A percentile compares a stretch with the other conserved stretches of the same genome.
Conservation (phyloP, 2,329 filamentous ascomycete species). For the Drechslera avenae region DNA sequence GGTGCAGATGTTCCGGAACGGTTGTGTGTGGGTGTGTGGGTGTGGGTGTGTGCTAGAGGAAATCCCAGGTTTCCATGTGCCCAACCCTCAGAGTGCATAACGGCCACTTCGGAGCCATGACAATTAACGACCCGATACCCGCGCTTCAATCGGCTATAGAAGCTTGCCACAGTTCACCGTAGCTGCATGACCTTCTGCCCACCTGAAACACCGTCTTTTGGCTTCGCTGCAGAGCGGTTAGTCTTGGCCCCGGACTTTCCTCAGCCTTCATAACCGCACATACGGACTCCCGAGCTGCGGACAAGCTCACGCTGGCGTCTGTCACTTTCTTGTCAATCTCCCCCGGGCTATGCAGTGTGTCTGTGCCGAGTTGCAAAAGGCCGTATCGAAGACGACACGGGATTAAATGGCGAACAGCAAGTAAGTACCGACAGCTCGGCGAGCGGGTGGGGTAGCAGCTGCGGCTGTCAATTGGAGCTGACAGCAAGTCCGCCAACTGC, state of each 20-base stretch:
- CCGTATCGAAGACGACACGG: neutral
- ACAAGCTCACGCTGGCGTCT: constrained; percentile 9
- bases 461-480: neutral
- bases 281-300: constrained; percentile 13
- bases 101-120: constrained; percentile 12
- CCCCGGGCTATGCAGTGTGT: constrained; percentile 24
- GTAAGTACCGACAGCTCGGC: constrained; percentile 18
- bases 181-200: constrained; percentile 25
- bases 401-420: constrained; percentile 34
- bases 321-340: constrained; percentile 4
- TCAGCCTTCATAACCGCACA: constrained; percentile 23
- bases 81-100: constrained; percentile 14
- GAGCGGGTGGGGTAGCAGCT: constrained; percentile 15
- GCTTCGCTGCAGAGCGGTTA: constrained; percentile 18
- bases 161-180: constrained; percentile 14
- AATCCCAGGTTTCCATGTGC: constrained; percentile 8
- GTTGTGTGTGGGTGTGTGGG: no score
- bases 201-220: constrained; percentile 26
- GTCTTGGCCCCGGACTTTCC: constrained; percentile 11
- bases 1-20: constrained; percentile 14
- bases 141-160: constrained; percentile 16
- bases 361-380: constrained; percentile 1
- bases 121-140: constrained; percentile 8
- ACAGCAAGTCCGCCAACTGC: constrained; percentile 5
- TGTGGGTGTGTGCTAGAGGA: constrained; percentile 2